phyloP scores from a whole-genome alignment of 1,139 yeast species.

The Zygosaccharomyces sapae region DNA sequence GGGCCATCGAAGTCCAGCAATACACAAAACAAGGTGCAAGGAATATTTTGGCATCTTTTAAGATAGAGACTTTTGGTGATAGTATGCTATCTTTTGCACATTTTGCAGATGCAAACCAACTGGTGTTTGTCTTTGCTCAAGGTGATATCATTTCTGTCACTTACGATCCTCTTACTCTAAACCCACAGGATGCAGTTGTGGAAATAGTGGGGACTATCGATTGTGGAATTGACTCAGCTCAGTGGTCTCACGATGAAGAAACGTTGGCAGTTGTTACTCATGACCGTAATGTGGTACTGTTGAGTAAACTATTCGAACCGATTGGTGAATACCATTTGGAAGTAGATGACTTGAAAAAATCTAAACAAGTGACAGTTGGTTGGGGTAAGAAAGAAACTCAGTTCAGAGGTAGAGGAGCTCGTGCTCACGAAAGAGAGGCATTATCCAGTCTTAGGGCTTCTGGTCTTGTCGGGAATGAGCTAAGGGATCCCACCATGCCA shows the following conservation, averaged over 20 bases:
- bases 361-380: conserved; percentile 91
- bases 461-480: conserved; percentile 56
- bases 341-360: conserved; percentile 61
- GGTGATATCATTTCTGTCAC: conserved; percentile 70
- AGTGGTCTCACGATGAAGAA: conserved; percentile 93
- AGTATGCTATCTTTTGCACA: conserved; percentile 51
- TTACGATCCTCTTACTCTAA: conserved; percentile 47
- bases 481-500: conserved; percentile 92
- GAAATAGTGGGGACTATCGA: conserved; percentile 86
- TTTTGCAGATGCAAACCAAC: conserved; percentile 59
- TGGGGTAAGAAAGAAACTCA: conserved; percentile 99
- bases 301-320: conserved; percentile 78
- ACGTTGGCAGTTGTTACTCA: conserved; percentile 63
- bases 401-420: conserved; percentile 90
- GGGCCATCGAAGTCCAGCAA: conserved; percentile 55
- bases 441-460: conserved; percentile 52
- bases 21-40: conserved; percentile 57
- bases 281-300: conserved; percentile 57
- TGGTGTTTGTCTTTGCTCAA: conserved; percentile 56
- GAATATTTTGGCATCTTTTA: conserved; percentile 54
- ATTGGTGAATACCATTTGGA: conserved; percentile 59
- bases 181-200: conserved; percentile 51
- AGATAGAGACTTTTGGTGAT: conserved; percentile 39
- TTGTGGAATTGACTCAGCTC: conserved; percentile 64
- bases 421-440: conserved; percentile 63